These are phyloP conservation scores for Ceratocystis lukuohia DNA, from an alignment of 2,329 filamentous ascomycete genomes.

Conservation along the genomic window DNA sequence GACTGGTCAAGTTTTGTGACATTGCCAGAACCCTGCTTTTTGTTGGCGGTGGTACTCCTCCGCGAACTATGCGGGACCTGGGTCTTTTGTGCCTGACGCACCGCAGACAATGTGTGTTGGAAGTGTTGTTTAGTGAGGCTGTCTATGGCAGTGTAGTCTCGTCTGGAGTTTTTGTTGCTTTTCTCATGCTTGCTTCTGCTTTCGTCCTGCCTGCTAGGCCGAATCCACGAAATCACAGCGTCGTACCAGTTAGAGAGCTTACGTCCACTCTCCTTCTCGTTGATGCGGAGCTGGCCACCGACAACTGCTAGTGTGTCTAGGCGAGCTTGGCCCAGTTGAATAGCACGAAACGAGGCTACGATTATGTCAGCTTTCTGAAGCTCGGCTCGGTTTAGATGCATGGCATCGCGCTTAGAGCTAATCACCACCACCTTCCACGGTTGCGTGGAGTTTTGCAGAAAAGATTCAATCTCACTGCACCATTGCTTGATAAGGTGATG, in stretches of 20 bases:
- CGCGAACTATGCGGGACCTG: conserved; percentile 13
- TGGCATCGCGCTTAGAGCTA: conserved; percentile 13
- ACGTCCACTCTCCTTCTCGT: conserved; percentile 19
- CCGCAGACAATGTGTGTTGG: background rate
- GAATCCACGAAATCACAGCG: conserved; percentile 7
- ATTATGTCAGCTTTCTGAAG: conserved; percentile 29
- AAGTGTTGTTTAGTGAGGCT: background rate
- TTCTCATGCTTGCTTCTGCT: background rate
- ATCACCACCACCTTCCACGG: conserved; percentile 24
- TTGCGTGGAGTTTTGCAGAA: conserved; percentile 22
- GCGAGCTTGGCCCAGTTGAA: conserved; percentile 11
- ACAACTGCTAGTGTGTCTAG: conserved; percentile 16
- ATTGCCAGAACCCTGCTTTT: background rate
- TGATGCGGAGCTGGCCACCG: conserved; percentile 17
- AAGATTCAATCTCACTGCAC: conserved; percentile 26
- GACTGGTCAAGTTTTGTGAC: conserved; percentile 4
- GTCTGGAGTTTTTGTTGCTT: too few species aligned
- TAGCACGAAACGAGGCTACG: conserved; percentile 25
- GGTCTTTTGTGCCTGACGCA: background rate
- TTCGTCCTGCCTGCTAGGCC: background rate
- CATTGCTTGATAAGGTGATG: conserved; percentile 31
- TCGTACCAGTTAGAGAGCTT: conserved; percentile 18
- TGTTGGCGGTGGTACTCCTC: background rate
- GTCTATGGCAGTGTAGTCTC: conserved; percentile 6
- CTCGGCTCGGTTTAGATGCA: conserved; percentile 5